Percentiles rank a stretch among this genome's conserved stretches.
Evolutionary conservation across 75 land plant species (phyloP).

Genomic region (Adiantum capillusveneris): DNA sequence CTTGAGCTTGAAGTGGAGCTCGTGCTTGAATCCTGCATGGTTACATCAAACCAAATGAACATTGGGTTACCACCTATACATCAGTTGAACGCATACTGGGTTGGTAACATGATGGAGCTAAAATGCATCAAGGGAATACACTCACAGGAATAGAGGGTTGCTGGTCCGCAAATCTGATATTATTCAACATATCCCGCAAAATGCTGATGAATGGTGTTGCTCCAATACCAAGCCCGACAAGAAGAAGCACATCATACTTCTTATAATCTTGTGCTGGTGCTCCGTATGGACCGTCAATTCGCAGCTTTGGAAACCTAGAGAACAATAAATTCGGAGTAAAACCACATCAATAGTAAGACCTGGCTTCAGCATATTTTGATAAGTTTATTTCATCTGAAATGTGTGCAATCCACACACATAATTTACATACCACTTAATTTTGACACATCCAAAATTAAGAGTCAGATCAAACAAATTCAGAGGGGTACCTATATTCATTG

Average conservation of each 20-base stretch:
- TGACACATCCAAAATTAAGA: no score
- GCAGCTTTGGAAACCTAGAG: slow-evolving; percentile 69
- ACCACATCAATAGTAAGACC: no score
- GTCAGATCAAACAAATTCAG: neutral
- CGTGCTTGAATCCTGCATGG: slow-evolving; percentile 1
- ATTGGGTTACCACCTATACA: neutral
- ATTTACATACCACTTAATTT: no score
- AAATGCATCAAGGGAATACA: neutral
- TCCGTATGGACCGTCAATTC: slow-evolving; percentile 97
- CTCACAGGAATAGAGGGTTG: neutral
- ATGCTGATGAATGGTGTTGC: slow-evolving; percentile 98
- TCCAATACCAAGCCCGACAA: slow-evolving; percentile 94
- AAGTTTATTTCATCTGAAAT: no score
- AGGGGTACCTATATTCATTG: neutral
- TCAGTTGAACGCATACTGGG: neutral
- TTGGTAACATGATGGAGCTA: neutral
- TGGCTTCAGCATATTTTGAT: no score
- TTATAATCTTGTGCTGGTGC: slow-evolving; percentile 96
- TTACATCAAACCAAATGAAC: neutral
- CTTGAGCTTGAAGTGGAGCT: neutral
- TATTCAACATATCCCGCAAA: slow-evolving; percentile 67
- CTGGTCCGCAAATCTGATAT: slow-evolving; percentile 9
- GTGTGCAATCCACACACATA: no score
- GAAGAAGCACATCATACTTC: slow-evolving; percentile 81
- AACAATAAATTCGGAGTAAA: no score